Evolutionary conservation across 192 early-diverging fungal species (phyloP), one percentile per base, ranked within the genome.

Genomic region (Coemansia sp.): DNA sequence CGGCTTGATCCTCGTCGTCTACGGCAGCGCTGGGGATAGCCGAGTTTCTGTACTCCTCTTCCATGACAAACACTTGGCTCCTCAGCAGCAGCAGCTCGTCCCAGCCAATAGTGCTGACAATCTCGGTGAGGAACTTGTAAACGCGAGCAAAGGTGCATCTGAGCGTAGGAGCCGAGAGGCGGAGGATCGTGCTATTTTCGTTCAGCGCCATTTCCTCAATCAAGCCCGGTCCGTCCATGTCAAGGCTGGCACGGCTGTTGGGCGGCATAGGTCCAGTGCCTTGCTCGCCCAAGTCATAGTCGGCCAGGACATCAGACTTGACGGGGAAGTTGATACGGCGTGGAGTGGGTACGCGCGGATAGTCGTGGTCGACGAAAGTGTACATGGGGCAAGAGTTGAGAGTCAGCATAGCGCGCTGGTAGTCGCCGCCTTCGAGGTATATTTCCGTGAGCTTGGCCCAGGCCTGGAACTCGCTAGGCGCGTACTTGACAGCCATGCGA

Each of bases 351-450:
- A 97, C 95, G 36, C 95, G 90, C 65, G 95, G 95, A 71, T 92
- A 83, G 69, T 98, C 96, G 49, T 89, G 85, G 66, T 95, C 93
- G 53, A 88, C 88, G 78, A 89, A 97, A 0, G 96, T 95, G 74
- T 97, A 98, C 98, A 99, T 99, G 10, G 98, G 98, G 78, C 98
- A 99, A 16, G 96, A 94, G 77, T 99, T 99, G 67, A 99, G 88
- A 0, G 97, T 92, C 66, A 99, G 86, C 13, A 99, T 85, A 20
- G 98, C 98, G 89, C 91, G 85, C 63, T 73, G 74, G 33, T 73
- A 95, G 71, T 97, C 95, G 29, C 86, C 90, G 36, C 91, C 63
- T 22, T 95, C 93, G 65, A 95, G 94, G 72, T 97, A 98, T 38
- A 95, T 85, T 78, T 99, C 90, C 6, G 95, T 96, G 27, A 99